Base-by-base conservation (phyloP, 139 green algal species). In the Desmodesmus armatus region DNA sequence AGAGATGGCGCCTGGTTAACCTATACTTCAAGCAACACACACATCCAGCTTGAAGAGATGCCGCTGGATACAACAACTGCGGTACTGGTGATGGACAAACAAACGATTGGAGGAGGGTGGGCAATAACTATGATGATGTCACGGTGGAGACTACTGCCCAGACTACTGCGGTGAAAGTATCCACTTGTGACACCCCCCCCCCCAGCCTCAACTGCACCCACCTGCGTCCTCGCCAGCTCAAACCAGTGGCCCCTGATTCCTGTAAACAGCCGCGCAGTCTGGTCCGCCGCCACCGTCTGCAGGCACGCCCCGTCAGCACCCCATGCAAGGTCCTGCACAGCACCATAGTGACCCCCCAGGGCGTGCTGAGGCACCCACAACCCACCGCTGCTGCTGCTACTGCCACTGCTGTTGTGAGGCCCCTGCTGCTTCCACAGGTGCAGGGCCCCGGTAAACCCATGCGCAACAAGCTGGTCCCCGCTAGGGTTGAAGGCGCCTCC, bases 361-460 rank as follows among this genome's bases (percentile, higher is more conserved):
- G 91, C 93, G 47, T 95, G 93, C 53, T 79, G 78, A n/a, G 96
- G 94, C 65, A 84, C 51, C 95, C 95, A 98, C 19, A 66, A 27
- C 53, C 29, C 3, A 33, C 17, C 7, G 29, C 67, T 37, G 40
- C 78, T 70, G 80, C 75, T 71, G 49, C 63, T 71, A 75, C 65
- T 60, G 43, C 65, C 23, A 21, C 65, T 70, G 67, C 82, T 49
- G 43, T 31, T 41, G 44, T 51, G 15, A 15, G 31, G 31, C 65
- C 39, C 47, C 69, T 82, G 78, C 51, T 77, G 81, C 53, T 84
- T 31, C 97, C 97, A 99, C 27, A 98, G 79, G 88, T 99, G 97
- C 60, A 99, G 85, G 0, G 97, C 95, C 0, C 97, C 97, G 23
- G 94, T 98, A 90, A 94, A 98, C 33, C 96, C 96, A 76, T 99